phyloP scores from a whole-genome alignment of 345 rosid species.

The Lumnitzera littorea region DNA sequence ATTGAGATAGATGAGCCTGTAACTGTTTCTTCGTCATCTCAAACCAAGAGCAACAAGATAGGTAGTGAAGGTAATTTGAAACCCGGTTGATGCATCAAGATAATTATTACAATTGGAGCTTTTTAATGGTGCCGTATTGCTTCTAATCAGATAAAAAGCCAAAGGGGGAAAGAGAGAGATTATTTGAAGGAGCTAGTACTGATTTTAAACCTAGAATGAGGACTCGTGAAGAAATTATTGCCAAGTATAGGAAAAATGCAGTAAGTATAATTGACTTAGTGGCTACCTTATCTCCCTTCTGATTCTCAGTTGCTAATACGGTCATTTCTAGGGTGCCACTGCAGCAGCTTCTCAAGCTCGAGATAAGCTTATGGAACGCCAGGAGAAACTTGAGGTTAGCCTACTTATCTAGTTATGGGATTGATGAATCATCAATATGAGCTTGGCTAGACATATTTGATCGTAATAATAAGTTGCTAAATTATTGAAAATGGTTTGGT shows the following conservation, averaged over 20 bases:
- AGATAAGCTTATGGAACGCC: constrained; percentile 65
- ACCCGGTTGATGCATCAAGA: neutral
- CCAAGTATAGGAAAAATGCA: constrained; percentile 66
- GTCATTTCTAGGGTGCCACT: constrained; percentile 43
- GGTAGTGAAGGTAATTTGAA: constrained; percentile 24
- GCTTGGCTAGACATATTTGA: neutral
- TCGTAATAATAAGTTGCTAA: neutral
- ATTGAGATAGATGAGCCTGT: constrained; percentile 57
- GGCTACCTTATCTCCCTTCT: constrained; percentile 1
- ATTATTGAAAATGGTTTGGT: too few relatives aligned
- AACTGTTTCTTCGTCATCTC: constrained; percentile 25
- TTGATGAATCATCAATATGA: neutral
- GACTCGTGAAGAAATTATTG: constrained; percentile 79
- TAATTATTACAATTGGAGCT: neutral
- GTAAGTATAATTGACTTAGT: constrained; percentile 19
- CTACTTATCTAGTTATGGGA: neutral
- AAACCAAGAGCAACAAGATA: constrained; percentile 29
- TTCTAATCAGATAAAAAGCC: constrained; percentile 30
- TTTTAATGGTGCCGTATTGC: constrained; percentile 13
- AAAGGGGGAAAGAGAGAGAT: constrained; percentile 41
- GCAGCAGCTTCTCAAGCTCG: constrained; percentile 66
- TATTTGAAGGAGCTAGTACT: constrained; percentile 58
- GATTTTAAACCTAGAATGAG: constrained; percentile 52
- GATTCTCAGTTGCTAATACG: constrained; percentile 12
- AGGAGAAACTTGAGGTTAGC: constrained; percentile 73